Percentiles rank a stretch among this genome's conserved stretches.
Conservation (phyloP, 352 stramenopile species). For the Pilasporangium apinafurcum region DNA sequence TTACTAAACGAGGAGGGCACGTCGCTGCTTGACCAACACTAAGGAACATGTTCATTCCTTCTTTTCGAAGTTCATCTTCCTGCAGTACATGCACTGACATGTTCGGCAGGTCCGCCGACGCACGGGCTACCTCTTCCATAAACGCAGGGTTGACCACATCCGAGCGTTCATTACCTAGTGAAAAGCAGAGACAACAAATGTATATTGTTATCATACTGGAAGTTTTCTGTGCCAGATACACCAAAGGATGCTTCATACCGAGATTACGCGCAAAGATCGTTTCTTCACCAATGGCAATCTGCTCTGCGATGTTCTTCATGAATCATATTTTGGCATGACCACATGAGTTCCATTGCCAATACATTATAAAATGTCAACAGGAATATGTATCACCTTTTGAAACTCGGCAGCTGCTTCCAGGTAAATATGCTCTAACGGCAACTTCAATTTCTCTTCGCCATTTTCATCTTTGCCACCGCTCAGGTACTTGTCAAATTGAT, state of each 20-base stretch:
- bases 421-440: constrained; percentile 63
- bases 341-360: background rate
- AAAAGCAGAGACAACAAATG: too few relatives aligned
- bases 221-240: too few relatives aligned
- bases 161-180: constrained; percentile 62
- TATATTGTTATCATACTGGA: too few relatives aligned
- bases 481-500: constrained; percentile 84
- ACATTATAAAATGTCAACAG: background rate
- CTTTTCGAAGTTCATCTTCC: constrained; percentile 56
- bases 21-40: constrained; percentile 72
- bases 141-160: constrained; percentile 75
- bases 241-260: constrained; percentile 13
- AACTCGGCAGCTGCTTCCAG: constrained; percentile 47
- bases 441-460: constrained; percentile 56
- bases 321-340: background rate
- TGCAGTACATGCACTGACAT: constrained; percentile 79
- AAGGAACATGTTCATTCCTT: constrained; percentile 85
- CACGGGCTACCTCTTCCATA: constrained; percentile 70
- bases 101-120: constrained; percentile 65
- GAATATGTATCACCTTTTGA: constrained; percentile 25
- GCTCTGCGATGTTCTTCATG: constrained; percentile 46
- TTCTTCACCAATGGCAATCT: constrained; percentile 64
- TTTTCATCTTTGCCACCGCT: constrained; percentile 43
- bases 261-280: constrained; percentile 84
- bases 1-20: constrained; percentile 70